Percentiles rank a stretch among this genome's conserved stretches.
These are phyloP conservation scores for Ambrosia artemisiifolia DNA, from an alignment of 129 eudicot genomes.

Conservation along the genomic window DNA sequence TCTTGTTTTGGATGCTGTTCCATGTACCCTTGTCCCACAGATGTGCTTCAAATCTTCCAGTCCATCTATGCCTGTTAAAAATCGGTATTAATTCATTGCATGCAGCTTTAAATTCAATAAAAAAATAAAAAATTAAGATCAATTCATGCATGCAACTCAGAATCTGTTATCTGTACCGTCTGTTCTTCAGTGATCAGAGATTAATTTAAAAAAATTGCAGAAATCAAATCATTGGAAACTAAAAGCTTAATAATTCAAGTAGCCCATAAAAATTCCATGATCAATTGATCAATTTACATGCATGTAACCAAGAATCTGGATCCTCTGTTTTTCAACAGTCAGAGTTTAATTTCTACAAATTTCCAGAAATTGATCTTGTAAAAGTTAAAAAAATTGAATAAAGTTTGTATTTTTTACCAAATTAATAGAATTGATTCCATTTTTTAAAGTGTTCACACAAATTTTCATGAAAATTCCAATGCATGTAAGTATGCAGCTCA, in stretches of 20 bases:
- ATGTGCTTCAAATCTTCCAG: slow-evolving; percentile 94
- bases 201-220: not conserved
- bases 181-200: not conserved
- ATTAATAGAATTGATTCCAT: not conserved
- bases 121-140: not conserved
- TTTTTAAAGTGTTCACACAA: not conserved
- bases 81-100: slow-evolving; percentile 24
- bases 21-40: slow-evolving; percentile 92
- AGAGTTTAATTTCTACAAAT: slow-evolving; percentile 6
- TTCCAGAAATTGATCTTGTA: slow-evolving; percentile 6
- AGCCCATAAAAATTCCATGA: not conserved
- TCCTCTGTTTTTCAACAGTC: slow-evolving; percentile 4
- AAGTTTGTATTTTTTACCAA: not conserved
- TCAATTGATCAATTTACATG: slow-evolving; percentile 23
- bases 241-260: not conserved
- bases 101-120: slow-evolving; percentile 19
- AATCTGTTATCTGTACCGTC: slow-evolving; percentile 8
- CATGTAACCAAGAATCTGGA: slow-evolving; percentile 15
- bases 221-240: not conserved
- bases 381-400: not conserved
- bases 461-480: slow-evolving; percentile 9
- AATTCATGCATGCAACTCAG: slow-evolving; percentile 16
- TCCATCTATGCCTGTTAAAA: slow-evolving; percentile 74
- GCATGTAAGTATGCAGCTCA: slow-evolving; percentile 25
- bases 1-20: slow-evolving; percentile 83